phyloP scores from a whole-genome alignment of 768 basidiomycete species.

The Xerocomus brunneocitrinus region DNA sequence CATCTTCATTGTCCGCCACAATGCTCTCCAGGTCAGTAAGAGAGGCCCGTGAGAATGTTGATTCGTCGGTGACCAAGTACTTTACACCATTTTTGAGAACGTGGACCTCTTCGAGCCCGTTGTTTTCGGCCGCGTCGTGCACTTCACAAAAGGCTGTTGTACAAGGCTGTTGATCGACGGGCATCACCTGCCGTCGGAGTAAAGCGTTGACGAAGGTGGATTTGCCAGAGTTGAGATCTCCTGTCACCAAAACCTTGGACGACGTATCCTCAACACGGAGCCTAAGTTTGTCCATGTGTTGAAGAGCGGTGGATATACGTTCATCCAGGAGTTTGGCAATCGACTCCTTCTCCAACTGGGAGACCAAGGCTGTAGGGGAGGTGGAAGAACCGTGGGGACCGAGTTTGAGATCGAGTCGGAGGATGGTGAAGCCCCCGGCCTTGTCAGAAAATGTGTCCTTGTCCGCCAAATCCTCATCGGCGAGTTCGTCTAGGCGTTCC shows the following conservation, averaged over 20 bases:
- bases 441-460: constrained; percentile 38
- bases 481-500: constrained; percentile 23
- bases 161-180: constrained; percentile 96
- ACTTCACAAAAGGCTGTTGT: constrained; percentile 98
- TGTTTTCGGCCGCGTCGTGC: constrained; percentile 80
- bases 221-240: constrained; percentile 97
- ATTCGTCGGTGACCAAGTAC: constrained; percentile 68
- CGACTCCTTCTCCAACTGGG: constrained; percentile 88
- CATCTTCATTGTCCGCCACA: constrained; percentile 54
- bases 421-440: constrained; percentile 71
- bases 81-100: constrained; percentile 61
- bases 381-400: constrained; percentile 65
- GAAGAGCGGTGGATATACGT: constrained; percentile 66
- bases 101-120: constrained; percentile 81
- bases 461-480: constrained; percentile 27
- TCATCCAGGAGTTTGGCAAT: constrained; percentile 91
- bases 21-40: constrained; percentile 75
- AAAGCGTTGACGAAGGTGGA: constrained; percentile 97
- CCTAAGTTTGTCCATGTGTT: constrained; percentile 81
- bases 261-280: constrained; percentile 86
- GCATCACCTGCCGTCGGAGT: constrained; percentile 87
- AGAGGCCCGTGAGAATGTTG: constrained; percentile 67
- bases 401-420: constrained; percentile 90
- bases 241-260: constrained; percentile 95
- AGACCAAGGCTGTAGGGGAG: constrained; percentile 69